Base-by-base conservation (phyloP, 2,329 filamentous ascomycete species). In the Phaeosphaeriaceae sp. region DNA sequence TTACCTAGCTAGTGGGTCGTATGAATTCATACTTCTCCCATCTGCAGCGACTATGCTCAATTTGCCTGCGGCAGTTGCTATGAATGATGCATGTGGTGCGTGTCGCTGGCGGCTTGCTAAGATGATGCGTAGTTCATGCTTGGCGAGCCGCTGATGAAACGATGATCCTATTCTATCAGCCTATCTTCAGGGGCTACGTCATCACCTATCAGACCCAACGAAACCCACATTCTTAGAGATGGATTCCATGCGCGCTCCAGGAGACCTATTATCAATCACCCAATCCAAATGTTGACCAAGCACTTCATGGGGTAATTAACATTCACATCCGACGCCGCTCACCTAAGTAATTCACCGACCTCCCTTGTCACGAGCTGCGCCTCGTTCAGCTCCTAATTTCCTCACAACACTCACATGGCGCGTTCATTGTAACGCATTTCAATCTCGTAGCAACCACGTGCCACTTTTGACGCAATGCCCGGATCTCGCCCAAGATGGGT, bases 401-500 rank as follows among this genome's bases (percentile, higher is more conserved):
- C 18, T 21, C 42, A 18, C 15, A 16, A 15, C 44, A 33, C 18
- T 41, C 39, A 20, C 21, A 58, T 58, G 54, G 49, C 48, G 39
- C 43, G 16, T 35, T 30, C 32, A 21, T 28, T 28, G 17, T 50
- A 50, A 38, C 18, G 38, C 33, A 32, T 11, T 36, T 13, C 33
- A 48, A 21, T 26, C 38, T 21, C 36, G 18, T 38, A 20, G 12
- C 23, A 30, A 48, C 41, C 30, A 39, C 28, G 17, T 6, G 12
- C 11, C 32, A 50, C 11, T 20, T 33, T 12, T 20, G 48, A 50
- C 45, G 46, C 26, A 42, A 66, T 66, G 61, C 54, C 60, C 18
- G 65, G 60, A 49, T 61, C 46, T 29, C 76, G 76, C 13, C 74
- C 78, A 29, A 80, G 86, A 73, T 83, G 81, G 77, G 80, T 84